phyloP scores from a whole-genome alignment of 306 rosid species.

The Lithocarpus polystachyus region DNA sequence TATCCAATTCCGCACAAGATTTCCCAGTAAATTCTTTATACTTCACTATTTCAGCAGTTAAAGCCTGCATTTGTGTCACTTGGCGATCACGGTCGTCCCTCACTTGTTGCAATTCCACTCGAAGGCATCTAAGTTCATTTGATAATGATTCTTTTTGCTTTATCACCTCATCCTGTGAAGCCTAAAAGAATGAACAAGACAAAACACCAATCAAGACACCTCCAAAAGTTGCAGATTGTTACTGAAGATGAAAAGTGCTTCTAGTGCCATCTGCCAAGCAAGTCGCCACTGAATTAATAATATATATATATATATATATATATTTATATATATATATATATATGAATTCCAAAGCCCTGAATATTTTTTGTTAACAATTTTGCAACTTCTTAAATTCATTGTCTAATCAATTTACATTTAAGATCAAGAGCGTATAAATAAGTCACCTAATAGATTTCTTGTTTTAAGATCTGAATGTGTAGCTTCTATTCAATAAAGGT shows the following conservation, averaged over 20 bases:
- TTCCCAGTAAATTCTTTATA: constrained; percentile 41
- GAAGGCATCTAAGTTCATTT: constrained; percentile 62
- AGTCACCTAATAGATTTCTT: too few species aligned
- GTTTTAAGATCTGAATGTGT: background rate
- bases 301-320: background rate
- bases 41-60: constrained; percentile 51
- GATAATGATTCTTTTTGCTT: constrained; percentile 53
- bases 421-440: background rate
- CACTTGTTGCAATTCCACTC: constrained; percentile 68
- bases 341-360: background rate
- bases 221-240: background rate
- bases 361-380: background rate
- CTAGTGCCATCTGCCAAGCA: too few species aligned
- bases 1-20: constrained; percentile 58
- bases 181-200: constrained; percentile 38
- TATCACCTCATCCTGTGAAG: constrained; percentile 54
- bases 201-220: constrained; percentile 2
- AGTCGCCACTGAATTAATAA: too few species aligned
- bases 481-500: background rate
- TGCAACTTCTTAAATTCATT: background rate
- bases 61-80: constrained; percentile 42
- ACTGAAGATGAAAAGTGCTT: too few species aligned
- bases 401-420: background rate
- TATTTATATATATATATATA: background rate
- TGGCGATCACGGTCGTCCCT: constrained; percentile 82